Evolutionary conservation across 2,329 filamentous ascomycete genomes (phyloP), one percentile per base, ranked within the genome.

Genomic region (Trichoderma citrinoviride): DNA sequence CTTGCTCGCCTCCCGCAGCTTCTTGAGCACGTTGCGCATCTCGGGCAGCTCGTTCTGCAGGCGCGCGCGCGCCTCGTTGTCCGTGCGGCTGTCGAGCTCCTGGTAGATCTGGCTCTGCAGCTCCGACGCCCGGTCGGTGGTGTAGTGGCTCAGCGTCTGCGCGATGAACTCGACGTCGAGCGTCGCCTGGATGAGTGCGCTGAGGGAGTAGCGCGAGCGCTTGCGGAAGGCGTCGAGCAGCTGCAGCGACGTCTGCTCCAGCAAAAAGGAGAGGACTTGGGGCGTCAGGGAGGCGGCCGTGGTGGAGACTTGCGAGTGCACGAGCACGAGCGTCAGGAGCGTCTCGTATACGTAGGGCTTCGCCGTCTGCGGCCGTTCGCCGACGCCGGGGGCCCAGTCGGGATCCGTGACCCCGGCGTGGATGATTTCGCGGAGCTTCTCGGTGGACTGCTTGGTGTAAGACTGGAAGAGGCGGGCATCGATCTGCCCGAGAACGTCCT

Each of bases 111-210:
- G 87, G 70, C 90, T 90, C 79, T 98, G 95, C 15, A 91, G 83
- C 74, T 93, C 87, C 7, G 87, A 88, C 3, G 93, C 92, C 57
- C 87, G 85, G 65, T 96, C 90, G 0, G 92, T 95, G 0, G 92
- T 95, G 77, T 96, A 99, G 70, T 93, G 89, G 67, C 87, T 91
- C 40, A 99, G 84, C 5, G 94, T 97, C 80, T 99, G 95, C 0
- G 93, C 92, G 65, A 98, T 89, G 74, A 99, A 98, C 77, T 99
- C 95, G 1, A 97, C 93, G 73, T 99, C 95, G 1, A 99, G 86
- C 0, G 95, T 99, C 1, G 96, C 96, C 78, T 99, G 96, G 89
- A 98, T 96, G 57, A 99, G 85, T 7, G 91, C 89, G 5, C 90
- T 83, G 0, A 99, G 87, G 1, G 87, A 85, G 78, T 95, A 98